A percentile compares a stretch with the other conserved stretches of the same genome.
phyloP scores from a whole-genome alignment of 2,329 filamentous ascomycete genomes.

The Ceratocystis diversiconidia region DNA sequence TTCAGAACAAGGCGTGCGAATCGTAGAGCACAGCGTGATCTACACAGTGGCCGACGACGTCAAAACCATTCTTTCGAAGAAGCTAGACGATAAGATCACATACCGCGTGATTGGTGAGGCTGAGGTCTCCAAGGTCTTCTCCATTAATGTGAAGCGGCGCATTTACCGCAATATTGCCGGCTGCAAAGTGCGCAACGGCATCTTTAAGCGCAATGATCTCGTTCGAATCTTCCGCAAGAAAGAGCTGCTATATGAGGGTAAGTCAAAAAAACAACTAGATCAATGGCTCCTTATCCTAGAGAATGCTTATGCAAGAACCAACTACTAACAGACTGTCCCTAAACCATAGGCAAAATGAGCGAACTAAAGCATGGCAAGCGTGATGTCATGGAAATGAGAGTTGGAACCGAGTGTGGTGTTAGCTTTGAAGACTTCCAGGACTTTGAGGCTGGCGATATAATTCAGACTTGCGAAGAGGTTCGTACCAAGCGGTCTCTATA shows the following conservation, averaged over 20 bases:
- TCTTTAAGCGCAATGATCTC: conserved; percentile 46
- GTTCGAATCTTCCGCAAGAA: conserved; percentile 60
- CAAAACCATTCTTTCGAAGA: conserved; percentile 50
- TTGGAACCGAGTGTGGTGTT: conserved; percentile 87
- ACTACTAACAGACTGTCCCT: background rate
- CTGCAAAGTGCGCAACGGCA: conserved; percentile 72
- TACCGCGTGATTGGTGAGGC: conserved; percentile 73
- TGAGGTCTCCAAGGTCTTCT: conserved; percentile 68
- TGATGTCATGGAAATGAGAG: conserved; percentile 76
- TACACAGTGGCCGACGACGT: conserved; percentile 66
- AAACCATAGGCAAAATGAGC: conserved; percentile 50
- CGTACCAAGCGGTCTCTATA: conserved; percentile 51
- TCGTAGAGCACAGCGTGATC: conserved; percentile 78
- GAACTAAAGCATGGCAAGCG: conserved; percentile 89
- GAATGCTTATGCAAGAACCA: background rate
- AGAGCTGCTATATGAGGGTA: conserved; percentile 68
- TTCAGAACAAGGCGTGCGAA: conserved; percentile 53
- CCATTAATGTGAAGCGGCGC: conserved; percentile 63
- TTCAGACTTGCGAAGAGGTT: conserved; percentile 77
- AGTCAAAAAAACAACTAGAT: conserved; percentile 26
- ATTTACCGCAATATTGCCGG: conserved; percentile 67
- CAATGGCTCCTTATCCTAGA: conserved; percentile 19
- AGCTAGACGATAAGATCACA: conserved; percentile 51
- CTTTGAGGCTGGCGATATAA: conserved; percentile 65
- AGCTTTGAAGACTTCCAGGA: conserved; percentile 67